A percentile compares a stretch with the other conserved stretches of the same genome.
These are phyloP conservation scores for Plasmodium fragile DNA, from an alignment of 169 alveolate species.

Conservation along the genomic window DNA sequence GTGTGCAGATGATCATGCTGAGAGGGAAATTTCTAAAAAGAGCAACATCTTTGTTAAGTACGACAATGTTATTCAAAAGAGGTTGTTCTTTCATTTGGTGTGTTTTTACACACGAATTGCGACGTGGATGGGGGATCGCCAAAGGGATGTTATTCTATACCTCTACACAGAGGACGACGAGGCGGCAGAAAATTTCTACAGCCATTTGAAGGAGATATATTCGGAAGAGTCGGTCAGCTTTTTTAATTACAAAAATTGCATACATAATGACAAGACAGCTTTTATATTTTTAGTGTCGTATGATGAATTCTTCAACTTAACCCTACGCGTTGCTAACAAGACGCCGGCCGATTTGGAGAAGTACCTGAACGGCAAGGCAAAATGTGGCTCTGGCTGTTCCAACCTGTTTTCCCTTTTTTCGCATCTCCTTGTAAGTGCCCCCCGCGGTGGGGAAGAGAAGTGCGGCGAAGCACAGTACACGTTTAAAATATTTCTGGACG, in stretches of 20 bases:
- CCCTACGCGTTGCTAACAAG: neutral
- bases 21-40: neutral
- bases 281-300: conserved; percentile 46
- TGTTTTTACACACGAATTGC: conserved; percentile 18
- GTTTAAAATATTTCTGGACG: conserved; percentile 48
- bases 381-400: neutral
- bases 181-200: conserved; percentile 42
- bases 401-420: conserved; percentile 11
- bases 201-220: conserved; percentile 33
- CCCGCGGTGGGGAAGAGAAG: neutral
- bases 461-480: neutral
- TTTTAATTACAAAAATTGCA: conserved; percentile 38
- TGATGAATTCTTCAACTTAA: conserved; percentile 43
- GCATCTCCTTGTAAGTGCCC: neutral
- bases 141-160: conserved; percentile 8
- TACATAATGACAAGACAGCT: conserved; percentile 37
- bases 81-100: conserved; percentile 51
- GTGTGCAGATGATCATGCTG: neutral
- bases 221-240: conserved; percentile 16
- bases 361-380: conserved; percentile 10
- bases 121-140: neutral
- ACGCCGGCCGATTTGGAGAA: neutral
- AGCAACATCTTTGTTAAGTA: conserved; percentile 29
- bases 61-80: conserved; percentile 32
- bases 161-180: conserved; percentile 32